Evolutionary conservation across 164 flowering plant genomes (phyloP).

Genomic region (Kalanchoe fedtschenkoi): DNA sequence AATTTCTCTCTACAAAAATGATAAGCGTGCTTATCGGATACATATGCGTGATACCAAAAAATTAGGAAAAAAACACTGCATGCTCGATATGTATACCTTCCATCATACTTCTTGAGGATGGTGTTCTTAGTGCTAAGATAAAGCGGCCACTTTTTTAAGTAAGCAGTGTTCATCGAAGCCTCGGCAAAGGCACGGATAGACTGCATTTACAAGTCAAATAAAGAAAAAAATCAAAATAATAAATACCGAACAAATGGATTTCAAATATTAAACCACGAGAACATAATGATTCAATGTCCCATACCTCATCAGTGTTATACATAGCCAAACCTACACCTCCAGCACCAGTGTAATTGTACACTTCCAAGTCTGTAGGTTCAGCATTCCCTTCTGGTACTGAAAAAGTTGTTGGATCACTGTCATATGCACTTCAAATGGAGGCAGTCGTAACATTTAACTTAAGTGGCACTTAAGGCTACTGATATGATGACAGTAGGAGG

Average conservation of each 20-base stretch:
- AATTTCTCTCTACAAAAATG: too few relatives aligned
- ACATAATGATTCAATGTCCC: conserved; percentile 6
- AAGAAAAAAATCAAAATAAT: conserved; percentile 2
- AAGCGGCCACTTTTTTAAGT: conserved; percentile 91
- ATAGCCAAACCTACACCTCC: conserved; percentile 89
- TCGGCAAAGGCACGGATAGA: conserved; percentile 89
- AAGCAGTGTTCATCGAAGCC: conserved; percentile 84
- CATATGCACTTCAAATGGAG: background rate
- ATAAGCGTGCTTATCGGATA: too few relatives aligned
- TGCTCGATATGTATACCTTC: conserved; percentile 44
- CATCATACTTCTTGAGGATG: conserved; percentile 95
- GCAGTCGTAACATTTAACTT: too few relatives aligned
- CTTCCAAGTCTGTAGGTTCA: conserved; percentile 64
- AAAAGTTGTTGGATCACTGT: conserved; percentile 5
- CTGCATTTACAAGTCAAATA: conserved; percentile 24
- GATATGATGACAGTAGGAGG: background rate
- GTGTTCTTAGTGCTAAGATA: conserved; percentile 98
- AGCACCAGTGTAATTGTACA: conserved; percentile 71
- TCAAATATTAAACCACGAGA: background rate
- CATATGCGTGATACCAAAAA: background rate
- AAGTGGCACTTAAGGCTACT: background rate
- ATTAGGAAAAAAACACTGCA: background rate
- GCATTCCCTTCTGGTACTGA: conserved; percentile 69
- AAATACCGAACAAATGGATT: conserved; percentile 6
- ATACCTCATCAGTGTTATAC: conserved; percentile 99